Percentiles rank a stretch among this genome's conserved stretches.
Conservation (phyloP, 345 rosid genomes). For the Camelina neglecta region DNA sequence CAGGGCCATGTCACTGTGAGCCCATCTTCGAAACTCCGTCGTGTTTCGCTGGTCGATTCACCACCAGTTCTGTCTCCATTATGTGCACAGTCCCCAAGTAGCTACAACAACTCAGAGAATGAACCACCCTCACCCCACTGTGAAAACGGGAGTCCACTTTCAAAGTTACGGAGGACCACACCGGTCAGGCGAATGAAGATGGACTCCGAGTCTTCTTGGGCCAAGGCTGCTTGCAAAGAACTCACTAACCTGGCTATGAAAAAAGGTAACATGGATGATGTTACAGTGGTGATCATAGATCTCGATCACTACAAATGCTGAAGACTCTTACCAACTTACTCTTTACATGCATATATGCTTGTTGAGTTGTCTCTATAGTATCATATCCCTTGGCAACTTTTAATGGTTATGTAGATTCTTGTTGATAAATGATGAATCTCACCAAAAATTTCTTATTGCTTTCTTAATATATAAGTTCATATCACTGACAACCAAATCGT, state of each 20-base stretch:
- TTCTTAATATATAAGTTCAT: background rate
- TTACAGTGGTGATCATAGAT: conserved; percentile 78
- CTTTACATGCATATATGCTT: background rate
- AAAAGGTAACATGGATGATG: conserved; percentile 78
- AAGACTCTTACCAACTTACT: background rate
- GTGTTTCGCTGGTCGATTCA: conserved; percentile 63
- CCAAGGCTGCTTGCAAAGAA: conserved; percentile 67
- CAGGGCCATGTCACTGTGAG: conserved; percentile 60
- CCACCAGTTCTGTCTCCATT: conserved; percentile 46
- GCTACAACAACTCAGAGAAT: conserved; percentile 45
- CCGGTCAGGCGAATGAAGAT: conserved; percentile 50
- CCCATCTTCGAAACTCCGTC: conserved; percentile 65
- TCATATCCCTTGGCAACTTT: conserved; percentile 11
- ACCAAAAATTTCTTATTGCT: conserved; percentile 13
- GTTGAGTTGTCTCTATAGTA: background rate
- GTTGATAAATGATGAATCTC: conserved; percentile 27
- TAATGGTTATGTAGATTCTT: conserved; percentile 10
- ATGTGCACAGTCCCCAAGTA: conserved; percentile 30
- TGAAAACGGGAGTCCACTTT: conserved; percentile 63
- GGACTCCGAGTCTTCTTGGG: conserved; percentile 44
- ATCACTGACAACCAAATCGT: background rate
- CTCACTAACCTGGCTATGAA: conserved; percentile 64
- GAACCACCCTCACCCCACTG: conserved; percentile 35
- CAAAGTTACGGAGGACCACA: conserved; percentile 59
- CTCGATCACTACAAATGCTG: conserved; percentile 53